phyloP scores from a whole-genome alignment of 805 yeast genomes.

The Blastobotrys muscicola region DNA sequence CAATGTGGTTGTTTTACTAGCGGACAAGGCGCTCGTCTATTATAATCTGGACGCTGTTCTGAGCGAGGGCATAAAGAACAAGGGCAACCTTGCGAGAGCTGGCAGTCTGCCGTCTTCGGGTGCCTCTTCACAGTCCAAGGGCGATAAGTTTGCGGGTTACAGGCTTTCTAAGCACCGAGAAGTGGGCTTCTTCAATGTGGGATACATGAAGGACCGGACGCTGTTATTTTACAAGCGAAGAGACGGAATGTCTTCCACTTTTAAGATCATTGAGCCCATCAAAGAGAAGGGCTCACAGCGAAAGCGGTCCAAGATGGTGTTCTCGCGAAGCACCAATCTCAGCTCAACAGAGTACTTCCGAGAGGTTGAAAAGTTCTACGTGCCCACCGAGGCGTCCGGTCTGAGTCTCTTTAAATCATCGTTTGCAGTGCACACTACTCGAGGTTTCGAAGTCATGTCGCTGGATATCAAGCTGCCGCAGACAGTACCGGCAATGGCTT shows the following conservation, averaged over 20 bases:
- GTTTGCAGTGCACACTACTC: conserved; percentile 54
- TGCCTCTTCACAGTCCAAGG: neutral
- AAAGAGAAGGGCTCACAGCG: conserved; percentile 26
- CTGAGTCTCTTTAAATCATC: conserved; percentile 56
- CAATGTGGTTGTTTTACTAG: conserved; percentile 47
- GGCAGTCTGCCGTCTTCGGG: neutral
- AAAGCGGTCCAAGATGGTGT: conserved; percentile 17
- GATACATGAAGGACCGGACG: conserved; percentile 54
- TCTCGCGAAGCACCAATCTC: conserved; percentile 14
- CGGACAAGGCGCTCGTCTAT: conserved; percentile 50
- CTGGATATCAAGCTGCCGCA: conserved; percentile 48
- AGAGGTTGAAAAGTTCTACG: conserved; percentile 38
- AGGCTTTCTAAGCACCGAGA: conserved; percentile 30
- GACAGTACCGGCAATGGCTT: conserved; percentile 41
- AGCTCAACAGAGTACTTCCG: conserved; percentile 34
- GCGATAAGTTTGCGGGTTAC: conserved; percentile 35
- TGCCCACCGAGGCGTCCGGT: conserved; percentile 49
- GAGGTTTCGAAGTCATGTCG: conserved; percentile 58
- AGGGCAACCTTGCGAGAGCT: neutral
- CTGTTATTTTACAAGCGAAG: conserved; percentile 49
- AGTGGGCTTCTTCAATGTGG: conserved; percentile 56
- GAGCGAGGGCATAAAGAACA: conserved; percentile 16
- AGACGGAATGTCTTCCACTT: conserved; percentile 40
- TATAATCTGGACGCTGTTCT: conserved; percentile 55
- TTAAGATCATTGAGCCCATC: conserved; percentile 54